Evolutionary conservation across 441 rosid genomes (phyloP).

Genomic region (Omphalea diandra): DNA sequence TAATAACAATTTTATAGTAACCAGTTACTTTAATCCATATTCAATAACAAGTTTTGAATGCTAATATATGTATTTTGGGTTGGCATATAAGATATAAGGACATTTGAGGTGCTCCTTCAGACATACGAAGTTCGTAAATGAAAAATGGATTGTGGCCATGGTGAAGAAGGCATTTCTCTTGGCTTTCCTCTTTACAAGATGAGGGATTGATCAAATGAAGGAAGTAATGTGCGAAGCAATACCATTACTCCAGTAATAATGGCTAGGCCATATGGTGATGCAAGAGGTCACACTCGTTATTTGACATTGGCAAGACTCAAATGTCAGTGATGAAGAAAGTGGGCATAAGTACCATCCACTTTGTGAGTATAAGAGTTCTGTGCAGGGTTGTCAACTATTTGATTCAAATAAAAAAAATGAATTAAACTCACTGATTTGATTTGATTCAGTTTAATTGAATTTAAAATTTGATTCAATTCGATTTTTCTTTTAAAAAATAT

Average conservation of each 20-base stretch:
- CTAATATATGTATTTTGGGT: conserved; percentile 8
- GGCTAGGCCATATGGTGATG: conserved; percentile 67
- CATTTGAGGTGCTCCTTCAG: conserved; percentile 77
- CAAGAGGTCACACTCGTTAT: conserved; percentile 85
- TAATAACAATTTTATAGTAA: not conserved
- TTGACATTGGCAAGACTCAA: conserved; percentile 78
- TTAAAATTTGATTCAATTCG: not conserved
- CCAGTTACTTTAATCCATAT: not conserved
- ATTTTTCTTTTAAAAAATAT: no score
- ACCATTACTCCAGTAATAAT: conserved; percentile 32
- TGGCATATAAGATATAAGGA: conserved; percentile 64
- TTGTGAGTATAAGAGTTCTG: not conserved
- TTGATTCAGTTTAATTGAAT: no score
- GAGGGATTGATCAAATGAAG: conserved; percentile 49
- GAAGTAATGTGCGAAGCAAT: conserved; percentile 17
- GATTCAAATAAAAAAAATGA: no score
- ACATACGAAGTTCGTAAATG: conserved; percentile 70
- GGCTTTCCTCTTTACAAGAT: conserved; percentile 61
- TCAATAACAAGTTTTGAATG: not conserved
- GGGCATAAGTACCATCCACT: not conserved
- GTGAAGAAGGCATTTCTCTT: conserved; percentile 31
- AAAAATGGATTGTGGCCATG: conserved; percentile 36
- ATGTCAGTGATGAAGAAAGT: conserved; percentile 33
- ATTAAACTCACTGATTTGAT: no score
- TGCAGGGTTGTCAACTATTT: no score